These are phyloP conservation scores for Seiridium cupressi DNA, from an alignment of 2,329 filamentous ascomycete genomes.

Conservation along the genomic window DNA sequence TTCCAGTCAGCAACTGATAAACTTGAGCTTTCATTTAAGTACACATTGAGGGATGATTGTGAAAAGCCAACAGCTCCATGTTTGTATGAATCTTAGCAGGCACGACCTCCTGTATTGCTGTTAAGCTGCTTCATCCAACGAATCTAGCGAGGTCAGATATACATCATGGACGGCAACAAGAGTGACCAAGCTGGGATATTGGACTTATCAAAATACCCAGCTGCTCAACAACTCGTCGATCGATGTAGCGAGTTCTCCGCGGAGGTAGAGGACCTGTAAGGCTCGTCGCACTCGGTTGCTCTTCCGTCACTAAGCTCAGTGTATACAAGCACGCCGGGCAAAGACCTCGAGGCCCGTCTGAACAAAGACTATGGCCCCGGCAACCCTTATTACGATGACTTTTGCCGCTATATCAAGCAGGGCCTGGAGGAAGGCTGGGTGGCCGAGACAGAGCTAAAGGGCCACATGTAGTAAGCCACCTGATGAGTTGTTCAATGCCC, in stretches of 20 bases:
- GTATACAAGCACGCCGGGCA: slow-evolving; percentile 39
- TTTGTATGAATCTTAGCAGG: no score
- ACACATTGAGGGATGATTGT: no score
- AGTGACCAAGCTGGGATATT: slow-evolving; percentile 17
- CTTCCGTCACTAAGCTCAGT: background rate
- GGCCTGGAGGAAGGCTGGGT: slow-evolving; percentile 45
- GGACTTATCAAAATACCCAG: slow-evolving; percentile 24
- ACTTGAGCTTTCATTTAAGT: no score
- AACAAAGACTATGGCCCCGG: slow-evolving; percentile 42
- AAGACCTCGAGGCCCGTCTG: slow-evolving; percentile 39
- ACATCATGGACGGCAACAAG: background rate
- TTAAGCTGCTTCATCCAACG: no score
- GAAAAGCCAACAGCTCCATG: no score
- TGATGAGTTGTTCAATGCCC: no score
- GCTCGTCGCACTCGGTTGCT: no score
- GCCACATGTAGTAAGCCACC: slow-evolving; percentile 34
- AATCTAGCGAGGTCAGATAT: no score
- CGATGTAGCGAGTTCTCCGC: slow-evolving; percentile 28
- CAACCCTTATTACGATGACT: slow-evolving; percentile 39
- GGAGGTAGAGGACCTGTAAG: slow-evolving; percentile 30
- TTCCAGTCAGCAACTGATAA: no score
- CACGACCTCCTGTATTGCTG: no score
- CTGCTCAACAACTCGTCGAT: slow-evolving; percentile 23
- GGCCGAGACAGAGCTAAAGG: slow-evolving; percentile 39
- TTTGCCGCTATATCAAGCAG: slow-evolving; percentile 34